Base-by-base conservation (phyloP, 1,284 basidiomycete genomes). In the Filobasidium uniguttulatum region DNA sequence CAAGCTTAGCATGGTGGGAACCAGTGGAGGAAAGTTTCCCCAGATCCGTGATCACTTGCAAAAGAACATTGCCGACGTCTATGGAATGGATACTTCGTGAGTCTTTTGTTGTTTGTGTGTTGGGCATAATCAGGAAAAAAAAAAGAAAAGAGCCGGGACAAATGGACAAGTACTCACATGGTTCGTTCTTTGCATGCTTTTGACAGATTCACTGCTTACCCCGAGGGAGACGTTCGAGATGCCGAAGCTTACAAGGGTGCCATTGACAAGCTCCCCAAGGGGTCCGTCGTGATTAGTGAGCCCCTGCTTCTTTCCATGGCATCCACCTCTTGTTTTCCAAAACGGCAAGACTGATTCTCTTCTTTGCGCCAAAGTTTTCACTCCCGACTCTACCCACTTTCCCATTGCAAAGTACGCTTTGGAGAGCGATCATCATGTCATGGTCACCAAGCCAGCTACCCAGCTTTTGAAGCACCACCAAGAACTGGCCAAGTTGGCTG, bases 361-460 rank as follows among this genome's bases (percentile, higher is more conserved):
- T 26, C 17, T 35, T 14, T 12, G 25, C 25, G 33, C 40, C n/a
- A n/a, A n/a, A 54, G 49, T 68, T 59, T 70, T 68, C 58, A 69
- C 65, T 26, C 66, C 66, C 46, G 71, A 70, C 59, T 62, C 61
- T 29, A 93, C 89, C 37, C 89, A 93, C 67, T 85, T 81, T 62
- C 77, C 80, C 22, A 93, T 93, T 62, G 79, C 85, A 14, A 70
- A 82, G 44, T 86, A 88, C 60, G 89, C 89, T 3, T 81, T 93
- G 43, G 79, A 88, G 66, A 79, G 74, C 20, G 81, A 81, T 1
- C 72, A 90, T 48, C 89, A 93, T 65, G 88, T 93, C 36, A 76
- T 93, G 43, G 79, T 93, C 54, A 94, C 89, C 46, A 94, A 93
- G 67, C 89, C 89, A 0, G 89, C 88, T 1, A 88, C 86, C 0